Evolutionary conservation across 768 basidiomycete species (phyloP), one percentile per base, ranked within the genome.

Genomic region (Tulasnella sp.): DNA sequence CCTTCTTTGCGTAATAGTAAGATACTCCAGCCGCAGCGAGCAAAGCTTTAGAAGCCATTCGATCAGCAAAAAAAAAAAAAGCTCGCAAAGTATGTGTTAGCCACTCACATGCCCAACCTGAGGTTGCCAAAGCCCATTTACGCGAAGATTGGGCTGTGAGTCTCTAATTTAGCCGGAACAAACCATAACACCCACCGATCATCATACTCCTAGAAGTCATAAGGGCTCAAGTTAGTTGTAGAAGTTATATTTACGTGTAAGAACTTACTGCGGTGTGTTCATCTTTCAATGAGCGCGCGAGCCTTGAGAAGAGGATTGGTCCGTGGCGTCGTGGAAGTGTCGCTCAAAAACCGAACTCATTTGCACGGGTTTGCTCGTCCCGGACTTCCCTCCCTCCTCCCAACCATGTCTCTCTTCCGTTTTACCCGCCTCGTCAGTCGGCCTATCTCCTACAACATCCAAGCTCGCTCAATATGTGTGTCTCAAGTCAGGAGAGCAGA

Each of bases 1-100:
- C n/a, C n/a, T n/a, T n/a, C 68, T 80, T 81, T 12, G 82, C 81
- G 68, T 73, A 82, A 75, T 80, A 80, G 75, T 81, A 82, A 64
- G 81, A 81, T 47, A 78, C 79, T 4, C 80, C 80, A 0, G 81
- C 81, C 9, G 79, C 81, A 37, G 76, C 75, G 26, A 83, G 76
- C 22, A 83, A 76, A 41, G 76, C 77, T 72, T 37, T 19, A 34
- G 37, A 22, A 14, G 71, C 6, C 2, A 4, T n/a, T n/a, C 14
- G n/a, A n/a, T 14, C 1, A 37, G 67, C 40, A 64, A 34, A n/a
- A 26, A 41, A 12, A 22, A 26, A 41, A 41, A 22, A 19, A 9
- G 22, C 17, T 12, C 29, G 16, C 17, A 35, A n/a, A 2, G 39
- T 34, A 17, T 40, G 17, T 29, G 32, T 41, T 2, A 17, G 35